A percentile compares a stretch with the other conserved stretches of the same genome.
Conservation (phyloP, 441 rosid species). For the Hura crepitans region DNA sequence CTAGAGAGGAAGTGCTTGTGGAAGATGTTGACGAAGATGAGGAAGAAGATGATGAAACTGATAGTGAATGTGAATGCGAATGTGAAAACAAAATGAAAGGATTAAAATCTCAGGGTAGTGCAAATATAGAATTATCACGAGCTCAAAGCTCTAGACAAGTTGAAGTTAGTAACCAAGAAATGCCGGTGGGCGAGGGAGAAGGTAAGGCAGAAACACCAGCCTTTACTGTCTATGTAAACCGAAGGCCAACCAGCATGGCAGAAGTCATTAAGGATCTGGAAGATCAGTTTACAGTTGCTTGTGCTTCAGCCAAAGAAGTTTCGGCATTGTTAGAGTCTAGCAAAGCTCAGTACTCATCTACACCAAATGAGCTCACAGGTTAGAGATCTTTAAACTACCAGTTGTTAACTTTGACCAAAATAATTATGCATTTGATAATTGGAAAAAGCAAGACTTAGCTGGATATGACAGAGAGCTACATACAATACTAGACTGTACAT, state of each 20-base stretch:
- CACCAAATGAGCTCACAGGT: conserved; percentile 75
- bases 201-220: conserved; percentile 61
- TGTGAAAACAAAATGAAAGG: conserved; percentile 35
- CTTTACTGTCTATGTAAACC: conserved; percentile 85
- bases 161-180: conserved; percentile 53
- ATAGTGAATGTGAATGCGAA: conserved; percentile 39
- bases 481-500: background rate
- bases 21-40: conserved; percentile 69
- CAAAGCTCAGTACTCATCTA: conserved; percentile 56
- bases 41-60: conserved; percentile 36
- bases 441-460: too few species aligned
- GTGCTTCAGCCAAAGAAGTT: conserved; percentile 69
- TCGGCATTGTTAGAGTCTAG: conserved; percentile 75
- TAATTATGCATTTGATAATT: background rate
- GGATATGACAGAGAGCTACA: background rate
- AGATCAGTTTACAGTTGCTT: conserved; percentile 63
- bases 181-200: conserved; percentile 40
- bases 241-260: conserved; percentile 88
- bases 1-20: conserved; percentile 64
- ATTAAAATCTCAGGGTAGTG: conserved; percentile 39
- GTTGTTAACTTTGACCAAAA: conserved; percentile 1
- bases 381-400: conserved; percentile 3
- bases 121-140: conserved; percentile 42
- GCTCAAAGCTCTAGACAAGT: conserved; percentile 48
- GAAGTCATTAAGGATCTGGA: conserved; percentile 93